A percentile compares a stretch with the other conserved stretches of the same genome.
phyloP scores from a whole-genome alignment of 169 alveolate species.

The Plasmodium cynomolgi region DNA sequence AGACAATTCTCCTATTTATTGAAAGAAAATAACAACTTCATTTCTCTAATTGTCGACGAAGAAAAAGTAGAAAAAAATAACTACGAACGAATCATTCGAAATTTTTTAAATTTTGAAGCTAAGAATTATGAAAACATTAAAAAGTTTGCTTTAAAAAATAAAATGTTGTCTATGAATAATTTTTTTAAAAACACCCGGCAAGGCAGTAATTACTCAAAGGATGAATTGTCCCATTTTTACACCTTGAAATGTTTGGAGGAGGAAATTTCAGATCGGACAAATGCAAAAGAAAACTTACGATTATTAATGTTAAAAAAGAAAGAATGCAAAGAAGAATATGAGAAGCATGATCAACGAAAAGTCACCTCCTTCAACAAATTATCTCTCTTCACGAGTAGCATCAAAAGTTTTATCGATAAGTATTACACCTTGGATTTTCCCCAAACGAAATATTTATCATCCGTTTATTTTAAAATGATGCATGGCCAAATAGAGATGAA shows the following conservation, averaged over 20 bases:
- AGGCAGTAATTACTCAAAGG: constrained; percentile 12
- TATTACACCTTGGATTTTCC: constrained; percentile 13
- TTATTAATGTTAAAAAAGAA: constrained; percentile 44
- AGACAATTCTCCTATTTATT: constrained; percentile 45
- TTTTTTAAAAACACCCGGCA: not conserved
- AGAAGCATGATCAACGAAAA: constrained; percentile 35
- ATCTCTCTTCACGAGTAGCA: constrained; percentile 26
- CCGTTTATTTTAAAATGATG: constrained; percentile 41
- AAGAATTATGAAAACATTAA: constrained; percentile 70
- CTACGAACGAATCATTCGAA: constrained; percentile 54
- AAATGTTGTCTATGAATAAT: constrained; percentile 16
- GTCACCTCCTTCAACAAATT: constrained; percentile 53
- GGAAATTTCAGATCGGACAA: constrained; percentile 37
- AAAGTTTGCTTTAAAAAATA: constrained; percentile 23
- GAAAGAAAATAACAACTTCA: constrained; percentile 56
- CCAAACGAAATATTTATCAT: constrained; percentile 34
- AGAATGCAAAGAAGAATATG: constrained; percentile 27
- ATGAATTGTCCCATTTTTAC: constrained; percentile 39
- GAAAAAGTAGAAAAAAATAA: constrained; percentile 26
- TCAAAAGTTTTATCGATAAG: constrained; percentile 40
- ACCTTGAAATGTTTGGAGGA: constrained; percentile 62
- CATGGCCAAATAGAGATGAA: constrained; percentile 41
- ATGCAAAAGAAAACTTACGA: constrained; percentile 59
- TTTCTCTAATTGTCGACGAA: constrained; percentile 66
- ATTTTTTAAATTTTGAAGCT: constrained; percentile 33